Conservation (phyloP, 129 eudicot species). For the Deinandra increscens region DNA sequence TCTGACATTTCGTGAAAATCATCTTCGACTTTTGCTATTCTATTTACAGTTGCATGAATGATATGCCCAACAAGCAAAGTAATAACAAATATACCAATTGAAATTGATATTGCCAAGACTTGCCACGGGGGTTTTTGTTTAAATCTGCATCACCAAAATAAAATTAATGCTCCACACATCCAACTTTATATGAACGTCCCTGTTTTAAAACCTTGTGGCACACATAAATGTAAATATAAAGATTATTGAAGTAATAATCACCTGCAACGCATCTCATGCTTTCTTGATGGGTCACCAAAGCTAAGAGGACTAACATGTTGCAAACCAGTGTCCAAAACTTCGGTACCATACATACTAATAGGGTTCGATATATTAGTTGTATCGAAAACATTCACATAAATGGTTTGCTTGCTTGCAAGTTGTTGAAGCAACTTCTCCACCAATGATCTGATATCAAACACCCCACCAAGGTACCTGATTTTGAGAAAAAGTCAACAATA, state of each 20-base stretch:
- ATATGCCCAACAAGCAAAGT: constrained; percentile 74
- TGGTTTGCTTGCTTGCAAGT: constrained; percentile 95
- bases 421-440: constrained; percentile 97
- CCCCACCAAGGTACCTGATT: constrained; percentile 89
- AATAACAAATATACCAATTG: constrained; percentile 67
- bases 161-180: neutral
- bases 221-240: neutral
- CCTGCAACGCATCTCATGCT: constrained; percentile 99
- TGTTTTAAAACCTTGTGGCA: neutral
- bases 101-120: constrained; percentile 55
- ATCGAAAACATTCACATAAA: constrained; percentile 85
- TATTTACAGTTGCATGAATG: constrained; percentile 70
- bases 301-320: constrained; percentile 70
- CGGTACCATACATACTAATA: constrained; percentile 91
- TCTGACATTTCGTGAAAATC: constrained; percentile 60
- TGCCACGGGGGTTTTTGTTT: constrained; percentile 91
- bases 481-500: constrained; percentile 14
- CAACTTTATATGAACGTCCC: no score
- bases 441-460: constrained; percentile 84
- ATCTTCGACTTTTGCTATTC: constrained; percentile 84
- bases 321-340: constrained; percentile 49
- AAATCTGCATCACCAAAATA: constrained; percentile 48
- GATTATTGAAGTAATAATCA: constrained; percentile 26
- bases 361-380: constrained; percentile 72
- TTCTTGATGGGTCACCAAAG: constrained; percentile 92